Percentiles rank a stretch among this genome's conserved stretches.
These are phyloP conservation scores for Aspergillus coremiiformis DNA, from an alignment of 495 filamentous ascomycete species.

Conservation along the genomic window DNA sequence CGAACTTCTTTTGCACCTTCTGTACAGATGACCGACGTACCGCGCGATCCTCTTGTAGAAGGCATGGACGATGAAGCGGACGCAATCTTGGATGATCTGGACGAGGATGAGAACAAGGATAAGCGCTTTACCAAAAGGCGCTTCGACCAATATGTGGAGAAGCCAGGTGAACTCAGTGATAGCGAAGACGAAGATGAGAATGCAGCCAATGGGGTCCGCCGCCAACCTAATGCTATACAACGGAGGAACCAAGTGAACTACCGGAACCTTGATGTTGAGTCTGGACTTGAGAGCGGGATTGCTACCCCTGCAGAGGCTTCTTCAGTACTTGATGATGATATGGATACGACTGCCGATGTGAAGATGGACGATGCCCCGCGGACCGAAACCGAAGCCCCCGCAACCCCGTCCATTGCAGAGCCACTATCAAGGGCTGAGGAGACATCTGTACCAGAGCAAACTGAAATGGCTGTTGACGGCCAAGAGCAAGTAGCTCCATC, in stretches of 20 bases:
- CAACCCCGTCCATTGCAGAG: conserved; percentile 18
- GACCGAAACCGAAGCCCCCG: conserved; percentile 24
- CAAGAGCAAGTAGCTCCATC: conserved; percentile 31
- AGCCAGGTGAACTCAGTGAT: conserved; percentile 69
- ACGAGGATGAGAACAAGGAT: conserved; percentile 88
- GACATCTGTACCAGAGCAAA: conserved; percentile 27
- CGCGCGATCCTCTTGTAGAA: conserved; percentile 57
- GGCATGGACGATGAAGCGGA: conserved; percentile 78
- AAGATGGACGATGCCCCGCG: conserved; percentile 45
- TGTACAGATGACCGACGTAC: conserved; percentile 93
- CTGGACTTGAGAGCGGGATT: conserved; percentile 56
- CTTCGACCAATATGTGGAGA: conserved; percentile 70
- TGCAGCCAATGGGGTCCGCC: conserved; percentile 59
- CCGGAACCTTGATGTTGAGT: conserved; percentile 55
- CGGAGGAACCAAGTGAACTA: conserved; percentile 66
- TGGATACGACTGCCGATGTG: conserved; percentile 42
- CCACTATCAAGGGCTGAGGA: conserved; percentile 32
- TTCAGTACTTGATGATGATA: conserved; percentile 43
- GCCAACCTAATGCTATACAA: conserved; percentile 52
- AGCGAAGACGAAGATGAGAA: conserved; percentile 87
- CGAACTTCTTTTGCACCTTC: conserved; percentile 83
- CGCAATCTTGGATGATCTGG: conserved; percentile 77
- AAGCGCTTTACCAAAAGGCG: conserved; percentile 71
- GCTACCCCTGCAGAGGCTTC: conserved; percentile 46
- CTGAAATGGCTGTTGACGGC: conserved; percentile 32